These are phyloP conservation scores for Chaetothyriales sp. DNA, from an alignment of 2,329 filamentous ascomycete genomes.

Conservation along the genomic window DNA sequence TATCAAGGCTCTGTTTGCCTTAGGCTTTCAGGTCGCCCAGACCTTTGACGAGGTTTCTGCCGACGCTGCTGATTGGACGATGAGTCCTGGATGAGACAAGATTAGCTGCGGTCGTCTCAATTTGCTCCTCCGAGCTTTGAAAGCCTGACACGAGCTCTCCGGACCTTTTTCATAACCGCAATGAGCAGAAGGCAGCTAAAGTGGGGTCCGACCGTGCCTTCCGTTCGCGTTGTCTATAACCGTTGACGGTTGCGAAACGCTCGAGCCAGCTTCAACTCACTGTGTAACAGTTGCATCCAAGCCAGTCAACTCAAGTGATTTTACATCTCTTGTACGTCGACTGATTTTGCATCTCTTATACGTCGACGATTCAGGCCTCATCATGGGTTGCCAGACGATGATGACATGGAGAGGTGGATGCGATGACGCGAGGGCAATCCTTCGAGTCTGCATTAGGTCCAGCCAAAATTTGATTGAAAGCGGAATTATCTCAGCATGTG, in stretches of 20 bases:
- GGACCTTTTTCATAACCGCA: not conserved
- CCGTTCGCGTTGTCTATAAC: not conserved
- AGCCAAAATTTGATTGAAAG: not conserved
- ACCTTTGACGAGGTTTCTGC: constrained; percentile 70
- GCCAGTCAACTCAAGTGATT: not conserved
- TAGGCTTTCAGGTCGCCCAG: constrained; percentile 70
- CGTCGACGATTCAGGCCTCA: not conserved
- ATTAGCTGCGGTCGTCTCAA: not conserved
- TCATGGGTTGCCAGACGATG: not conserved
- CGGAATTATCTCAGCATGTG: not conserved
- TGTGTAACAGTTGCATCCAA: not conserved
- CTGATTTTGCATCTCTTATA: not conserved
- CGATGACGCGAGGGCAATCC: not conserved
- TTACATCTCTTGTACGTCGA: not conserved
- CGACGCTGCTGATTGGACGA: constrained; percentile 49
- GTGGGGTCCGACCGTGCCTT: not conserved
- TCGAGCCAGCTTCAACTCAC: not conserved
- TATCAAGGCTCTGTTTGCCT: constrained; percentile 57
- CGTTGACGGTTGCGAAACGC: not conserved
- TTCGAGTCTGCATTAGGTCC: not conserved
- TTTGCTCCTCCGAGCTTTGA: not conserved
- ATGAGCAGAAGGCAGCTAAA: not conserved
- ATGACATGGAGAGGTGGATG: not conserved
- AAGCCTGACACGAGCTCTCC: not conserved
- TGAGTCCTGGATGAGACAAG: constrained; percentile 24